Evolutionary conservation across 306 rosid species (phyloP).

Genomic region (Gynostemma pentaphyllum): DNA sequence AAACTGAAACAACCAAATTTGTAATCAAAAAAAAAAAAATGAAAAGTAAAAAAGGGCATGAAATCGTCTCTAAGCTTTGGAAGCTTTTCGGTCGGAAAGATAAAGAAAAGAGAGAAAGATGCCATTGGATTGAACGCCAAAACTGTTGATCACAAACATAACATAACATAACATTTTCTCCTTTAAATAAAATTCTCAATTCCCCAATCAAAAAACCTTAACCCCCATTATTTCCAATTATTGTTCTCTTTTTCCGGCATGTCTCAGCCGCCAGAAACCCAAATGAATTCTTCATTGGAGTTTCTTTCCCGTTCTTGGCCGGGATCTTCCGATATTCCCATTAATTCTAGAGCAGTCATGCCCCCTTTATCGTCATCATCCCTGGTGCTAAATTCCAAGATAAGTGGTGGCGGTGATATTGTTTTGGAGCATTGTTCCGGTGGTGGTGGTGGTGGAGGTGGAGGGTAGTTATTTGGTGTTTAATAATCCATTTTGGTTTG

Average conservation of each 20-base stretch:
- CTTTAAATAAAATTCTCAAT: slow-evolving; percentile 5
- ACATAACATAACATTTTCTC: not conserved
- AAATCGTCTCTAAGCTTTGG: not conserved
- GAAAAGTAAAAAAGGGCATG: too few relatives aligned
- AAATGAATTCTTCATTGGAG: slow-evolving; percentile 81
- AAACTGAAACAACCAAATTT: too few relatives aligned
- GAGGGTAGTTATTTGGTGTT: slow-evolving; percentile 41
- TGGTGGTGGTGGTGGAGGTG: slow-evolving; percentile 4
- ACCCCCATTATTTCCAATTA: not conserved
- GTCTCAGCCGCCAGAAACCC: slow-evolving; percentile 60
- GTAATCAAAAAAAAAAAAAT: too few relatives aligned
- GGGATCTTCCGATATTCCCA: slow-evolving; percentile 55
- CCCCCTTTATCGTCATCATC: too few relatives aligned
- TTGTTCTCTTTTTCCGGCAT: not conserved
- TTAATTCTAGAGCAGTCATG: slow-evolving; percentile 53
- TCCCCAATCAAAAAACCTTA: slow-evolving; percentile 5
- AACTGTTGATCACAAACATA: not conserved
- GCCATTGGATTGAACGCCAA: not conserved
- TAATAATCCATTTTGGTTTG: slow-evolving; percentile 73
- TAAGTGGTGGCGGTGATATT: slow-evolving; percentile 13
- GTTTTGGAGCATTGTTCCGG: too few relatives aligned
- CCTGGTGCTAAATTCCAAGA: slow-evolving; percentile 17
- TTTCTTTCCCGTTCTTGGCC: slow-evolving; percentile 91
- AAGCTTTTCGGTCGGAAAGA: not conserved
- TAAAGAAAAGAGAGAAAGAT: not conserved